These are phyloP conservation scores for Myxozyma mucilagina DNA, from an alignment of 805 yeast species.

Conservation along the genomic window DNA sequence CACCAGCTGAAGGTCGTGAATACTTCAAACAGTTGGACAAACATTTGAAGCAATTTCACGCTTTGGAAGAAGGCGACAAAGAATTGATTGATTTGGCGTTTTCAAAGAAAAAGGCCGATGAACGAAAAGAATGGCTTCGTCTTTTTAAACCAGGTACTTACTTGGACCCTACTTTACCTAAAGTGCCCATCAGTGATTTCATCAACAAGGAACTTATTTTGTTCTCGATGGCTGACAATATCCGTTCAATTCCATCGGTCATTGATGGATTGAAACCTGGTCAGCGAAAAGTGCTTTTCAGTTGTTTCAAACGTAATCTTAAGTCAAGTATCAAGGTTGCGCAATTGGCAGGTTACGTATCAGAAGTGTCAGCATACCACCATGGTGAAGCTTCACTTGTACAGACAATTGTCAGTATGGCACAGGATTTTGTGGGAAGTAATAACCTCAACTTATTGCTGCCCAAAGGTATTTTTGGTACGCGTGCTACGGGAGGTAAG, in stretches of 20 bases:
- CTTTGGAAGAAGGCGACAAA: conserved; percentile 71
- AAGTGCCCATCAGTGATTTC: conserved; percentile 88
- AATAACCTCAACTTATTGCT: conserved; percentile 80
- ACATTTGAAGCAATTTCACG: conserved; percentile 83
- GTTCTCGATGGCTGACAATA: conserved; percentile 94
- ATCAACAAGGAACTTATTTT: conserved; percentile 92
- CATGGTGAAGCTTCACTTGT: conserved; percentile 90
- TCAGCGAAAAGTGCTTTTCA: conserved; percentile 89
- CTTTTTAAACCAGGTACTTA: conserved; percentile 90
- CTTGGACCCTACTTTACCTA: conserved; percentile 70
- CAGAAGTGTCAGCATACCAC: conserved; percentile 88
- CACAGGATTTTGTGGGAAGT: conserved; percentile 92
- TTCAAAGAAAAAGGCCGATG: conserved; percentile 93
- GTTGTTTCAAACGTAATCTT: conserved; percentile 80
- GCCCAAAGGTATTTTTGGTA: conserved; percentile 96
- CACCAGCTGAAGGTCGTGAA: conserved; percentile 76
- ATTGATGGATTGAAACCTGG: conserved; percentile 97
- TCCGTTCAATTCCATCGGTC: conserved; percentile 91
- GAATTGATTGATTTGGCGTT: conserved; percentile 86
- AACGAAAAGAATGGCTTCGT: conserved; percentile 94
- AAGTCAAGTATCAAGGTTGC: conserved; percentile 82
- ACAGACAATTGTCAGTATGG: conserved; percentile 89
- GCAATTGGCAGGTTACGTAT: conserved; percentile 84
- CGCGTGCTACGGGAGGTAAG: conserved; percentile 95
- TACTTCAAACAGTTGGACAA: conserved; percentile 82